phyloP scores from a whole-genome alignment of 164 flowering plant species.

The Vitis amurensis region DNA sequence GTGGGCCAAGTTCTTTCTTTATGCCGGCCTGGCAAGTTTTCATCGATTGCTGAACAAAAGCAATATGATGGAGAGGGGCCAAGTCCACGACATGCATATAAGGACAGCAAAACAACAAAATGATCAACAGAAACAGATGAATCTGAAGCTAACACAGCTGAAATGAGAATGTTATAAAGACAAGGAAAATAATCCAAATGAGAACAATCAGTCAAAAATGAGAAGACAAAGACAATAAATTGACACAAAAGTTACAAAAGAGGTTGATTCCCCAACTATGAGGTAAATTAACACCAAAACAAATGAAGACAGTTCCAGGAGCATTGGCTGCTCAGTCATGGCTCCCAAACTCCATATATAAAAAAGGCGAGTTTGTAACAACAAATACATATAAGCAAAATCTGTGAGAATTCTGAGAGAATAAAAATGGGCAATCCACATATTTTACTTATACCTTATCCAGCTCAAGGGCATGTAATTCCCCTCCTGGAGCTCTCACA shows the following conservation, averaged over 20 bases:
- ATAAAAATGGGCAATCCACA: constrained; percentile 26
- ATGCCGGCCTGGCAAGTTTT: no score
- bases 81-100: no score
- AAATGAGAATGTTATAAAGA: background rate
- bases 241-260: background rate
- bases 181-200: background rate
- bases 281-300: background rate
- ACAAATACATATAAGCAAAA: no score
- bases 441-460: constrained; percentile 35
- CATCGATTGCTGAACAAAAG: no score
- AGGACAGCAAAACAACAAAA: background rate
- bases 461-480: constrained; percentile 53
- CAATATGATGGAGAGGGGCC: no score
- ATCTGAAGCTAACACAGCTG: background rate
- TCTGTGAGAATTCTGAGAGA: background rate
- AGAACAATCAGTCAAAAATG: background rate
- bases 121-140: background rate
- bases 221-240: background rate
- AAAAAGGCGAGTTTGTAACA: background rate
- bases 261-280: background rate
- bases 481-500: constrained; percentile 44
- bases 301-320: background rate
- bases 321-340: background rate
- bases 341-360: background rate
- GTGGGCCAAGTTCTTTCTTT: no score